A percentile compares a stretch with the other conserved stretches of the same genome.
These are phyloP conservation scores for Fonsecaea pugnacius DNA, from an alignment of 2,329 filamentous ascomycete genomes.

Conservation along the genomic window DNA sequence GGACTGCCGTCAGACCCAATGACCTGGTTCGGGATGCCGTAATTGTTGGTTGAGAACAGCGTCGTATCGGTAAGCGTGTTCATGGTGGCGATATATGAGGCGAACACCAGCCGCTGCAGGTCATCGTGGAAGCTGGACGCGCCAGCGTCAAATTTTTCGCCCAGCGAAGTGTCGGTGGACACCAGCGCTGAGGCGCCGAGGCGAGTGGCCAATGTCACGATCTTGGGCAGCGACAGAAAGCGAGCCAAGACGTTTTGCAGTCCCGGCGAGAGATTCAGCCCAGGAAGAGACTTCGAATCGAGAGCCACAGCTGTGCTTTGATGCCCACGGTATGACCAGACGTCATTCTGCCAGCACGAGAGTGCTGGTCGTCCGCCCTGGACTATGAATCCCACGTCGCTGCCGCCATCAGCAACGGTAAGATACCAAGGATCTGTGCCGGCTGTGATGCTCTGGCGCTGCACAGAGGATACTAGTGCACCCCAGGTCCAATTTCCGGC, in stretches of 20 bases:
- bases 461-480: slow-evolving; percentile 13
- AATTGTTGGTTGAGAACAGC: slow-evolving; percentile 10
- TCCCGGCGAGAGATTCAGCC: not conserved
- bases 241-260: slow-evolving; percentile 12
- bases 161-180: slow-evolving; percentile 12
- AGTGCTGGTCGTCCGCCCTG: slow-evolving; percentile 11
- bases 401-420: slow-evolving; percentile 5
- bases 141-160: slow-evolving; percentile 12
- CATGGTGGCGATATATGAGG: slow-evolving; percentile 19
- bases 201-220: slow-evolving; percentile 11
- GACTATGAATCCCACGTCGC: slow-evolving; percentile 4
- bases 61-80: slow-evolving; percentile 18
- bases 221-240: slow-evolving; percentile 13
- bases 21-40: slow-evolving; percentile 10
- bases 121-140: slow-evolving; percentile 5
- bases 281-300: slow-evolving; percentile 8
- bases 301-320: slow-evolving; percentile 6
- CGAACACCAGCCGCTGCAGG: slow-evolving; percentile 9
- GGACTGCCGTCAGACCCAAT: not conserved
- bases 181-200: slow-evolving; percentile 15
- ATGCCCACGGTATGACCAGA: slow-evolving; percentile 13
- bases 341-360: slow-evolving; percentile 21
- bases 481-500: slow-evolving; percentile 13
- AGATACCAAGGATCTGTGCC: slow-evolving; percentile 14
- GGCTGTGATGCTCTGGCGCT: slow-evolving; percentile 13